A percentile compares a stretch with the other conserved stretches of the same genome.
Evolutionary conservation across 2,329 filamentous ascomycete genomes (phyloP).

Genomic region (Colletotrichum liriopes): DNA sequence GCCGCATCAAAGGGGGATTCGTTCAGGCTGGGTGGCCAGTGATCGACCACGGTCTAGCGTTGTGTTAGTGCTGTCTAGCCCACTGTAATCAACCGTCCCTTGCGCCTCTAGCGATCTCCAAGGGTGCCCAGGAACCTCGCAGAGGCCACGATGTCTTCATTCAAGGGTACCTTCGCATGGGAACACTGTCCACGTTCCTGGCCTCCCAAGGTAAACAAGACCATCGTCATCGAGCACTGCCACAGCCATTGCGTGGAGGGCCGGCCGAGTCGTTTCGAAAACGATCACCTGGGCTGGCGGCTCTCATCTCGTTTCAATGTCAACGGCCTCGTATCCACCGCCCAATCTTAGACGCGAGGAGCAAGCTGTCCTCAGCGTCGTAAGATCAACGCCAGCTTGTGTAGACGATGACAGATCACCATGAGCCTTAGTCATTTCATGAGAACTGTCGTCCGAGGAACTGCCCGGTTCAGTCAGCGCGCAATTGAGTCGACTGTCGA

Average conservation of each 20-base stretch:
- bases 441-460: conserved; percentile 25
- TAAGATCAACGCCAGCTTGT: neutral
- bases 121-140: neutral
- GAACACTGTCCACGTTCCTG: conserved; percentile 22
- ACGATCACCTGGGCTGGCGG: neutral
- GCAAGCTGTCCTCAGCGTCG: conserved; percentile 7
- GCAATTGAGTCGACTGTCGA: neutral
- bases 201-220: neutral
- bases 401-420: conserved; percentile 36
- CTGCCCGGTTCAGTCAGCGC: neutral
- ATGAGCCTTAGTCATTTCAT: neutral
- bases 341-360: neutral
- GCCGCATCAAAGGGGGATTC: neutral
- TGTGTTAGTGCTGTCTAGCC: conserved; percentile 12
- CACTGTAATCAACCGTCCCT: conserved; percentile 10
- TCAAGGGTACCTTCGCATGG: neutral
- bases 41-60: conserved; percentile 7
- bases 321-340: neutral
- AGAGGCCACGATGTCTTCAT: conserved; percentile 24
- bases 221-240: conserved; percentile 32
- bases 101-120: conserved; percentile 7
- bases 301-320: conserved; percentile 38
- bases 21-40: neutral
- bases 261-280: conserved; percentile 16
- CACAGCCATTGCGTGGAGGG: conserved; percentile 21